Conservation (phyloP, 768 basidiomycete species). For the Tricholoma hemisulphureum region DNA sequence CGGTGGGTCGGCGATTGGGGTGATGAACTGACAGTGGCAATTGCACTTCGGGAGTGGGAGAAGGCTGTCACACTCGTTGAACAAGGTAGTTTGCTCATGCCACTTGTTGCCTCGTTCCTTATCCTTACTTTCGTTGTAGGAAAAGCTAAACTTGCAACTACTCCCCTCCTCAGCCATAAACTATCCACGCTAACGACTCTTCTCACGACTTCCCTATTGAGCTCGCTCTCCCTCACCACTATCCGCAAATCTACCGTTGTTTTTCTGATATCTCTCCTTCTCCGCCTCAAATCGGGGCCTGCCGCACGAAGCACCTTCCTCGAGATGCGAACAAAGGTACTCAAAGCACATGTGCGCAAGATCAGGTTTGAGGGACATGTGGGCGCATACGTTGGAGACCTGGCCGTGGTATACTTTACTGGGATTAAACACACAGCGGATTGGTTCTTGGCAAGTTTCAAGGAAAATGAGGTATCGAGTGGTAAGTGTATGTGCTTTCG, state of each 20-base stretch:
- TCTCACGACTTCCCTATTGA: constrained; percentile 67
- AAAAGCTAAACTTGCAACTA: constrained; percentile 56
- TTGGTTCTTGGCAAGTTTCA: constrained; percentile 96
- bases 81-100: constrained; percentile 51
- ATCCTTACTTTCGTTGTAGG: constrained; percentile 35
- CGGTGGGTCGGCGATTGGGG: constrained; percentile 91
- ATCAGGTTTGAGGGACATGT: constrained; percentile 92
- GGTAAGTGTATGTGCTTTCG: constrained; percentile 49
- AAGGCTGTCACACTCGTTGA: constrained; percentile 84
- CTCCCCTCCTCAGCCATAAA: constrained; percentile 54
- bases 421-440: constrained; percentile 96
- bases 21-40: constrained; percentile 88
- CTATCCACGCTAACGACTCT: constrained; percentile 65
- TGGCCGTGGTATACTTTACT: constrained; percentile 88
- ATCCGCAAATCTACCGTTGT: constrained; percentile 78
- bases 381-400: constrained; percentile 78
- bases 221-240: constrained; percentile 69
- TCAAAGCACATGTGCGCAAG: constrained; percentile 75
- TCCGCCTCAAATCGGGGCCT: constrained; percentile 71
- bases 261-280: constrained; percentile 66
- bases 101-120: neutral
- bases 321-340: constrained; percentile 68
- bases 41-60: constrained; percentile 86
- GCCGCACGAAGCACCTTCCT: constrained; percentile 84
- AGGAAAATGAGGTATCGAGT: constrained; percentile 91